Percentiles rank a stretch among this genome's conserved stretches.
Evolutionary conservation across 345 rosid species (phyloP).

Genomic region (Rhizophora mangle): DNA sequence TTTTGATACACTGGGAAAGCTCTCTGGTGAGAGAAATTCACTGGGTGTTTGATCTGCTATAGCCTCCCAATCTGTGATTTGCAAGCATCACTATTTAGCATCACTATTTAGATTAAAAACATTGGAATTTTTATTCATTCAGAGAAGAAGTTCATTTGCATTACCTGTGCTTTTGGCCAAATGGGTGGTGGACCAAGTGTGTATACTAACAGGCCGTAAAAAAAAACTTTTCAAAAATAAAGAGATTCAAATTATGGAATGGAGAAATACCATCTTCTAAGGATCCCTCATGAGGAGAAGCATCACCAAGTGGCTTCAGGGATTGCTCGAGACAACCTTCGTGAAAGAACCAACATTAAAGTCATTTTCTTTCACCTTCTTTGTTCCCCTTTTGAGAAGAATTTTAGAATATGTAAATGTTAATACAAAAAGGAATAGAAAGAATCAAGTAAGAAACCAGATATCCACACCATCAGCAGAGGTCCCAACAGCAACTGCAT

Average conservation of each 20-base stretch:
- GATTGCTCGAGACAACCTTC: conserved; percentile 36
- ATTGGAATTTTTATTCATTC: not conserved
- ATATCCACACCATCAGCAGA: conserved; percentile 31
- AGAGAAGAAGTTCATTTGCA: too few relatives aligned
- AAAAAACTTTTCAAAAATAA: not conserved
- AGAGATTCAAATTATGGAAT: not conserved
- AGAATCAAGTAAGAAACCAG: not conserved
- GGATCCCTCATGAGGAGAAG: conserved; percentile 32
- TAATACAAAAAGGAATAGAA: not conserved
- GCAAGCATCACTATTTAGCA: conserved; percentile 7
- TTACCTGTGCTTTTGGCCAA: too few relatives aligned
- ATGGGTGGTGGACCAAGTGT: too few relatives aligned
- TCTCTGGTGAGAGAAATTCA: conserved; percentile 49
- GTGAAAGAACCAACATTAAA: conserved; percentile 4
- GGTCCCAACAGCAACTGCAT: conserved; percentile 21
- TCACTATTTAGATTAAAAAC: not conserved
- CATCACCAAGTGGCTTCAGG: conserved; percentile 16
- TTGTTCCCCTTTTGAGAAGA: not conserved
- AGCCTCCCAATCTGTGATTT: conserved; percentile 80
- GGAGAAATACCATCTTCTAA: conserved; percentile 62
- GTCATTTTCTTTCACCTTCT: not conserved
- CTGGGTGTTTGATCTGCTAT: conserved; percentile 63
- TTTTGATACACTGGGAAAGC: conserved; percentile 56
- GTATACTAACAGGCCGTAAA: not conserved
- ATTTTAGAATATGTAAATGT: not conserved